phyloP scores from a whole-genome alignment of 1,139 yeast species.

The Pichia sp. region DNA sequence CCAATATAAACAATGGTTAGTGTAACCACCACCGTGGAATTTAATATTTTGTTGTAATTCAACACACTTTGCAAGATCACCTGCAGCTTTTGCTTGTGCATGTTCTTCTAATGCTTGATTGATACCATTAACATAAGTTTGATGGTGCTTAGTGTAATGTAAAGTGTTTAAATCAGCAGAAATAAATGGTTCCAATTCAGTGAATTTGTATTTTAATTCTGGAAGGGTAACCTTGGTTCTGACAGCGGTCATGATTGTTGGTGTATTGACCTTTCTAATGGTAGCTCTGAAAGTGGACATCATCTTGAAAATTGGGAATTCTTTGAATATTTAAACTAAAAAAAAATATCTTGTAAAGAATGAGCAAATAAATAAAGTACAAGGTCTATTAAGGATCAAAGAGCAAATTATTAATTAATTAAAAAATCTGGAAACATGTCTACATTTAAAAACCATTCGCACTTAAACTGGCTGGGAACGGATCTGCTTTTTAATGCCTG shows the following conservation, averaged over 20 bases:
- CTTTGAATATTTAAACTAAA: neutral
- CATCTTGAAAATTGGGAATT: constrained; percentile 4
- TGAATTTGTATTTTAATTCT: constrained; percentile 80
- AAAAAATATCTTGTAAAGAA: neutral
- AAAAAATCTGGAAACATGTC: neutral
- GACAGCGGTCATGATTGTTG: constrained; percentile 23
- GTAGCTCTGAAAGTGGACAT: constrained; percentile 23
- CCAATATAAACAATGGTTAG: constrained; percentile 87
- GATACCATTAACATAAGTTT: constrained; percentile 86
- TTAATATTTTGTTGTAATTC: constrained; percentile 76
- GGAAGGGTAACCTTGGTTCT: constrained; percentile 76
- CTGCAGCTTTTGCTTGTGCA: constrained; percentile 60
- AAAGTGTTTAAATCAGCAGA: constrained; percentile 85
- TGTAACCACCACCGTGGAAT: constrained; percentile 94
- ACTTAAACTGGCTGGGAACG: neutral
- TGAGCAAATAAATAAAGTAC: no score
- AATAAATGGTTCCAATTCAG: constrained; percentile 85
- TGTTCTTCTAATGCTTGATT: constrained; percentile 78
- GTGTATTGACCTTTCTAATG: constrained; percentile 6
- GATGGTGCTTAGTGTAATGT: constrained; percentile 92
- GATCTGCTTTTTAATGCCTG: no score
- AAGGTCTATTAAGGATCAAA: neutral
- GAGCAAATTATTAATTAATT: neutral
- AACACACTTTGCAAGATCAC: constrained; percentile 61
- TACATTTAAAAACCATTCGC: neutral